Base-by-base conservation (phyloP, 768 basidiomycete species). In the Rhizopogon rudus region DNA sequence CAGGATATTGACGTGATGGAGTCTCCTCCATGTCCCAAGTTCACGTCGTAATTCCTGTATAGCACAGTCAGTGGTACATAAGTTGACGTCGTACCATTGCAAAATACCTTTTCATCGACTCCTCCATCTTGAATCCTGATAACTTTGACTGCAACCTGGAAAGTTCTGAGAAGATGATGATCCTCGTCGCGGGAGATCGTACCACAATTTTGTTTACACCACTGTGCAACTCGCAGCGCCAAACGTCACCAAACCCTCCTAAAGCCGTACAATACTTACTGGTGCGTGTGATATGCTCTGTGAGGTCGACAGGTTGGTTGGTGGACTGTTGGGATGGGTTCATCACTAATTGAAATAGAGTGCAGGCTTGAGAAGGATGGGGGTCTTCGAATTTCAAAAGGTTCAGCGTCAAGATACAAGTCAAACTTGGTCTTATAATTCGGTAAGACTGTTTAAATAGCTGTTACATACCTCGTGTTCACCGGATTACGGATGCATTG, bases 31-130 rank as follows among this genome's bases (percentile, higher is more conserved):
- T 6, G 60, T 63, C 20, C 52, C 51, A 28, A 67, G 51, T 51
- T 72, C 71, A 25, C 71, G 67, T 20, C 60, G 63, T n/a, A 73
- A 58, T 14, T 49, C 35, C 63, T 65, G 44, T 13, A 7, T 49
- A 22, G 14, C 14, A 13, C 25, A 22, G 20, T 9, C 13, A 4
- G 31, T 42, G 12, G 40, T 4, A 16, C 10, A 22, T 28, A 9
- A 3, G 13, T 49, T 12, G 5, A 8, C 51, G n/a, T 17, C 17
- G 20, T 33, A 28, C 8, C 10, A 16, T 29, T 29, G 20, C 5
- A 51, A 28, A 51, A 5, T 49, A 52, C 51, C 44, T 29, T 29
- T 17, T 52, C 43, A 1, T 28, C 6, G 45, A 29, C 44, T 25
- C 44, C 51, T 17, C 16, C 41, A 33, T 14, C 8, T 49, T 28